These are phyloP conservation scores for Colletotrichum sp. DNA, from an alignment of 2,329 filamentous ascomycete genomes.

Conservation along the genomic window DNA sequence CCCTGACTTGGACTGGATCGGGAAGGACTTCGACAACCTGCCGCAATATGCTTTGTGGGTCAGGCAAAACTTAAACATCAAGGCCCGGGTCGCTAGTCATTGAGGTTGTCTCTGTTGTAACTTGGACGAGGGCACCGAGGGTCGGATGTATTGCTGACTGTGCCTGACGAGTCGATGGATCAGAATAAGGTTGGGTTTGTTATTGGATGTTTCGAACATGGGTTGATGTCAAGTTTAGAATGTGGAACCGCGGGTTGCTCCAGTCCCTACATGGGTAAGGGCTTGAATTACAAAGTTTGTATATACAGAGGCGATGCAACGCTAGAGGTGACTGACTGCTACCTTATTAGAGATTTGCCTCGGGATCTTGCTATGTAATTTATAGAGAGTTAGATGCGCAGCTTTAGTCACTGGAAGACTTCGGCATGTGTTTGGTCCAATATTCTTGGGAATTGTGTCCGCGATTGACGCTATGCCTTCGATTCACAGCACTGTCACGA, in stretches of 20 bases:
- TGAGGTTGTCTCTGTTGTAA: not conserved
- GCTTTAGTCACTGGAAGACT: no score
- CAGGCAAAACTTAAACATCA: not conserved
- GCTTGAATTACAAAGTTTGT: not conserved
- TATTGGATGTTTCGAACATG: not conserved
- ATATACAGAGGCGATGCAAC: not conserved
- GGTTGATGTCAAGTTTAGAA: not conserved
- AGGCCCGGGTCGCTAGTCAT: not conserved
- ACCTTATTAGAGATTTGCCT: no score
- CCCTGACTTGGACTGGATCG: not conserved
- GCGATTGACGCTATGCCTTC: no score
- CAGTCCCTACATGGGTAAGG: not conserved
- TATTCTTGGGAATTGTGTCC: no score
- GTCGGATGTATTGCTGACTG: not conserved
- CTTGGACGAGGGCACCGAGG: not conserved
- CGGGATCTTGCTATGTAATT: no score
- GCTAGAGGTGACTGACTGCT: not conserved
- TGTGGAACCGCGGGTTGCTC: not conserved
- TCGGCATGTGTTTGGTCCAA: no score
- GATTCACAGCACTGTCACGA: no score
- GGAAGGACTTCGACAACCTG: not conserved
- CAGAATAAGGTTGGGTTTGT: not conserved
- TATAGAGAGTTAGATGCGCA: no score
- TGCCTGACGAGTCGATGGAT: not conserved
- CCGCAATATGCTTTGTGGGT: not conserved